Conservation (phyloP, 306 rosid species). For the Prunus davidiana region DNA sequence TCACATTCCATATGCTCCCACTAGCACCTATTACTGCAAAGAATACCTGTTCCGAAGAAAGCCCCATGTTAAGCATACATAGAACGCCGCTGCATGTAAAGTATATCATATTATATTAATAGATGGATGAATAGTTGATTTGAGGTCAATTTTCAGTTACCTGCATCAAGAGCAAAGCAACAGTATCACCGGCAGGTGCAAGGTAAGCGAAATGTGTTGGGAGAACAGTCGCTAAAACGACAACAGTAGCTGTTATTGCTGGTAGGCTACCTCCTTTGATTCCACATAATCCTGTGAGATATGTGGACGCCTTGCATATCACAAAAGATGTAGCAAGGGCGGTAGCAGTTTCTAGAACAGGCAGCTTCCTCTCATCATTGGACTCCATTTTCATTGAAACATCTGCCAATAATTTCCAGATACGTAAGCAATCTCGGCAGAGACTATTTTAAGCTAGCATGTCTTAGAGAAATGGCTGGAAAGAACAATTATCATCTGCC, state of each 20-base stretch:
- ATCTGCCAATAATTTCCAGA: conserved; percentile 28
- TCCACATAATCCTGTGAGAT: conserved; percentile 36
- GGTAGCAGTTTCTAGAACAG: conserved; percentile 46
- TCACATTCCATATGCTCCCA: conserved; percentile 67
- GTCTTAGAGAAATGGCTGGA: neutral
- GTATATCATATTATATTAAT: neutral
- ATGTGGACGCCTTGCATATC: conserved; percentile 49
- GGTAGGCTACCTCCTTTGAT: conserved; percentile 64
- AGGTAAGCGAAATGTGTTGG: conserved; percentile 51
- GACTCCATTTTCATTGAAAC: conserved; percentile 28
- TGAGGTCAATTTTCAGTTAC: conserved; percentile 25
- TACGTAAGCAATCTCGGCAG: neutral
- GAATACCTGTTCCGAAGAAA: conserved; percentile 40
- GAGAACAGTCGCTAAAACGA: conserved; percentile 55
- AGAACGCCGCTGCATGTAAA: neutral
- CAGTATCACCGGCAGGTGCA: conserved; percentile 54
- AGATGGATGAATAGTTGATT: neutral
- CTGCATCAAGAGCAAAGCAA: conserved; percentile 65
- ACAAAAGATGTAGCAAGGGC: conserved; percentile 54
- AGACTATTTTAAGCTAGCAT: too few relatives aligned
- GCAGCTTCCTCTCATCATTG: conserved; percentile 28
- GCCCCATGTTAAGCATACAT: neutral
- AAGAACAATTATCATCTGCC: neutral
- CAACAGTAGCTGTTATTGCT: conserved; percentile 52
- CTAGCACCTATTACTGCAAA: conserved; percentile 67